A percentile compares a stretch with the other conserved stretches of the same genome.
Evolutionary conservation across 23 red algal species (phyloP).

Genomic region (Gracilariopsis chorda): DNA sequence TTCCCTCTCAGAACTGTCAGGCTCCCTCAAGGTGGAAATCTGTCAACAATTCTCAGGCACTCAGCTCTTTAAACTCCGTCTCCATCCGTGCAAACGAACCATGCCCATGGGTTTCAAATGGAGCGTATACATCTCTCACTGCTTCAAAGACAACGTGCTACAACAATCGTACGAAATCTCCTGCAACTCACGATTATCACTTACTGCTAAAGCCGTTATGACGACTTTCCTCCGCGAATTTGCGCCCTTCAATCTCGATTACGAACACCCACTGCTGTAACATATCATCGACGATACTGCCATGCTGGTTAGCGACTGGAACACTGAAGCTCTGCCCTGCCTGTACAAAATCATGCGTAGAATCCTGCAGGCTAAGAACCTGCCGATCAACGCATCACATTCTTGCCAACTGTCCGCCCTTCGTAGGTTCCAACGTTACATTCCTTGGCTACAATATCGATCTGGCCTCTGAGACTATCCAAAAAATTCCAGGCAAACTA

Average conservation of each 20-base stretch:
- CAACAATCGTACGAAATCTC: background rate
- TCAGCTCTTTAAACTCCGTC: background rate
- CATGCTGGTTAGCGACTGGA: background rate
- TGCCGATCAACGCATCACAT: background rate
- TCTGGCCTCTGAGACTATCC: background rate
- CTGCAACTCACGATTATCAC: background rate
- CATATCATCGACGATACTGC: background rate
- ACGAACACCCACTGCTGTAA: background rate
- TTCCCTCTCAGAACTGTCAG: background rate
- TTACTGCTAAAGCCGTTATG: background rate
- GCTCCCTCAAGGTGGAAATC: background rate
- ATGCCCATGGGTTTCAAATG: background rate
- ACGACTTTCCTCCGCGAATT: background rate
- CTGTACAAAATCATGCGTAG: background rate
- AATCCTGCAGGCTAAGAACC: background rate
- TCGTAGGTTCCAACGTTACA: background rate
- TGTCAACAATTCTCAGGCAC: background rate
- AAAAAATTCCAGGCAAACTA: background rate
- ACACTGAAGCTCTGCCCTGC: background rate
- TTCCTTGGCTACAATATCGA: background rate
- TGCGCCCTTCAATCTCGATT: background rate
- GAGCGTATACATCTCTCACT: background rate
- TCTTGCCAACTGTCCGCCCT: background rate
- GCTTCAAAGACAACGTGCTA: background rate
- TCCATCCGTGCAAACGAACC: background rate